Base-by-base conservation (phyloP, 352 stramenopile genomes). In the Phytopythium ostracodes region DNA sequence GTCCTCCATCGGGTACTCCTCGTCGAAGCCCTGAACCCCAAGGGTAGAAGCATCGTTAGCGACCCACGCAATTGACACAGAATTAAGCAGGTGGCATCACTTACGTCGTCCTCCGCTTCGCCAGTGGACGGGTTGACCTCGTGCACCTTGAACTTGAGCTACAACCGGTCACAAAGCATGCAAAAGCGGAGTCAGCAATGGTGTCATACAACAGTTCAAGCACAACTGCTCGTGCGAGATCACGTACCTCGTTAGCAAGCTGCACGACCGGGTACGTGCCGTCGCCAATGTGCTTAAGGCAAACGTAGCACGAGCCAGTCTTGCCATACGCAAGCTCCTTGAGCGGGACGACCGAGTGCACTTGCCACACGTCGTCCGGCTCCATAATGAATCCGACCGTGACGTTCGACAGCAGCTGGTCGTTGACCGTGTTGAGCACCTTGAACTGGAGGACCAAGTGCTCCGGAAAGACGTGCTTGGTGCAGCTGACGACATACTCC, bases 1-100 rank as follows among this genome's bases (percentile, higher is more conserved):
- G 67, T 98, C 91, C 71, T 99, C 98, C 66, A 99, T 87, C 7
- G 96, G 91, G 72, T 99, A 99, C 65, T 99, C 97, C 75, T 99
- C 98, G 57, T 98, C 86, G 72, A 98, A 99, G 11, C 92, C 91
- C 66, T 93, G 60, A 31, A 18, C 42, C n/a, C 40, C 44, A 36
- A 63, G 53, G 1, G 47, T 40, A 35, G 24, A 62, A 33, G 61
- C 63, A 17, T 54, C 51, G 35, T 60, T 38, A 57, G 70, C 60
- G 18, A 58, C 18, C 18, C 68, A 33, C 17, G n/a, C 31, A 10
- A 58, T 31, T 12, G 20, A 8, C 11, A 25, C 3, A 57, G 24
- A 62, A 62, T 38, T 40, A 6, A 35, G 25, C 36, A 31, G 12
- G 29, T n/a, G 4, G 12, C 15, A 52, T 31, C 17, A 73, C 72